Conservation (phyloP, 78 protist species). For the Planoprotostelium fungivorum region DNA sequence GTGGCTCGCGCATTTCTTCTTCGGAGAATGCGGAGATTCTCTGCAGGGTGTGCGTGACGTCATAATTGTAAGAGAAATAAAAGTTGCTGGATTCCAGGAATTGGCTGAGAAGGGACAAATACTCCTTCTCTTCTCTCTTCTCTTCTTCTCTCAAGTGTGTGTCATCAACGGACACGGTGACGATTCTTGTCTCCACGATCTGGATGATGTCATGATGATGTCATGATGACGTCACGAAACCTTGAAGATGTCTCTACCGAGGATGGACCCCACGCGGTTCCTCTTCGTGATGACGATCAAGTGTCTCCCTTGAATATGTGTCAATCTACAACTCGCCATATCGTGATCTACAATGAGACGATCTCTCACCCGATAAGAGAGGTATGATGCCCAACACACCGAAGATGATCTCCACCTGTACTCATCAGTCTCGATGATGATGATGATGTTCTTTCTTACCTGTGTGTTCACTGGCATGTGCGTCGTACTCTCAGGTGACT, state of each 20-base stretch:
- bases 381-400: neutral
- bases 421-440: too few species aligned
- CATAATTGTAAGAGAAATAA: slow-evolving; percentile 40
- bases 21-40: slow-evolving; percentile 10
- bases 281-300: neutral
- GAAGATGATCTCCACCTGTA: neutral
- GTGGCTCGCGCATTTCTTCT: neutral
- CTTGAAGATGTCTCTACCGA: neutral
- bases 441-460: neutral
- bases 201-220: neutral
- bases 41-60: slow-evolving; percentile 48
- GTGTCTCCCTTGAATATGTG: neutral
- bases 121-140: slow-evolving; percentile 50
- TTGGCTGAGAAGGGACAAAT: slow-evolving; percentile 23
- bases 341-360: neutral
- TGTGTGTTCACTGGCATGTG: slow-evolving; percentile 1
- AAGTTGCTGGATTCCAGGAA: slow-evolving; percentile 33
- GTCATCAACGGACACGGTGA: neutral
- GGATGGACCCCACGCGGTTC: neutral
- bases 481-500: too few species aligned
- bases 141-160: neutral
- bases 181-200: neutral
- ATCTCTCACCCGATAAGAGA: neutral
- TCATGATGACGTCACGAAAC: neutral
- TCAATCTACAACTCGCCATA: neutral